Conservation (phyloP, 345 rosid genomes). For the Murraya koenigii region DNA sequence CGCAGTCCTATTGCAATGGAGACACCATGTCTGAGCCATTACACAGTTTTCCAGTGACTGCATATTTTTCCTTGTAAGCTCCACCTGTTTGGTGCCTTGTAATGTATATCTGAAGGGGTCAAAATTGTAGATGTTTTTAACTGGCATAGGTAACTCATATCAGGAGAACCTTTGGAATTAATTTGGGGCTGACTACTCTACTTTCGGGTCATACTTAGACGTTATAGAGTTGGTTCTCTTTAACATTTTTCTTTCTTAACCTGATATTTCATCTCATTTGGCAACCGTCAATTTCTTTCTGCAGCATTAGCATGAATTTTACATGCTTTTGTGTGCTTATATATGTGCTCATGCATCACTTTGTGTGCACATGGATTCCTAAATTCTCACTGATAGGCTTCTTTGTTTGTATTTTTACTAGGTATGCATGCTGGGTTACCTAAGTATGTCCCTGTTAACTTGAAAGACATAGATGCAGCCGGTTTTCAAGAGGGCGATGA, state of each 20-base stretch:
- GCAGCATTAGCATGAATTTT: not conserved
- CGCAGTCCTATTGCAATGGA: too few relatives aligned
- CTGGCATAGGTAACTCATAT: not conserved
- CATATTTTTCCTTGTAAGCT: too few relatives aligned
- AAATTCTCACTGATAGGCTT: slow-evolving; percentile 12
- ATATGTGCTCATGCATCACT: not conserved
- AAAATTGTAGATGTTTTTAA: too few relatives aligned
- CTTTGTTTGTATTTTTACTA: slow-evolving; percentile 19
- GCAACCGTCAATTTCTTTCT: too few relatives aligned
- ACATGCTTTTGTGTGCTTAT: not conserved
- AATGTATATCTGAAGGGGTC: too few relatives aligned
- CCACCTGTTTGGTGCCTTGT: too few relatives aligned
- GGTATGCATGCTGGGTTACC: slow-evolving; percentile 93
- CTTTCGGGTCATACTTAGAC: not conserved
- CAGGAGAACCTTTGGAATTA: not conserved
- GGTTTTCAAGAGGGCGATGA: slow-evolving; percentile 89
- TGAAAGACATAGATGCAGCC: slow-evolving; percentile 71
- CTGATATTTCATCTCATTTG: not conserved
- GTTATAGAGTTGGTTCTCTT: not conserved
- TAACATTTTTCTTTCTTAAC: too few relatives aligned
- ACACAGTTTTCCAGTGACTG: too few relatives aligned
- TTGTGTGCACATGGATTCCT: not conserved
- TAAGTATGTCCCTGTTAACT: slow-evolving; percentile 72
- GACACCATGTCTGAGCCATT: too few relatives aligned
- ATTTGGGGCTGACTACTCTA: not conserved